phyloP scores from a whole-genome alignment of 495 filamentous ascomycete species.

The Astrocystis sublimbata region DNA sequence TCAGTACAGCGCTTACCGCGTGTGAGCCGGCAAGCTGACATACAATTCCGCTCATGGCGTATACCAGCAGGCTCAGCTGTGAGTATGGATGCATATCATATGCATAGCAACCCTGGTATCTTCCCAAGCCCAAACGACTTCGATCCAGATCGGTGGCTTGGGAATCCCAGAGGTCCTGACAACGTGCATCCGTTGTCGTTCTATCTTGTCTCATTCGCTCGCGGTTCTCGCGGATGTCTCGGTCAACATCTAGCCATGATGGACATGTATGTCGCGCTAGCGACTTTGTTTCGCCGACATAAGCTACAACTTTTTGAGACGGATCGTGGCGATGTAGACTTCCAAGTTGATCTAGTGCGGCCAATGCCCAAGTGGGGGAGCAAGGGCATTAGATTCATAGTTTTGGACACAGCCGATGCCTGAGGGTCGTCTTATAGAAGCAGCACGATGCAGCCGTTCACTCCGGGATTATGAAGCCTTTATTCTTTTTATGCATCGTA shows the following conservation, averaged over 20 bases:
- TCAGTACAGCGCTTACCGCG: not conserved
- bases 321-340: constrained; percentile 35
- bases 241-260: constrained; percentile 51
- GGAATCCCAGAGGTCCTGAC: constrained; percentile 27
- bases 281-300: constrained; percentile 46
- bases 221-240: constrained; percentile 50
- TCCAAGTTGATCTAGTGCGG: constrained; percentile 1
- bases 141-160: constrained; percentile 49
- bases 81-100: constrained; percentile 28
- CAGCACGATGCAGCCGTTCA: too few species aligned
- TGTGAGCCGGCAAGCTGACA: constrained; percentile 3
- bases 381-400: constrained; percentile 36
- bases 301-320: constrained; percentile 39
- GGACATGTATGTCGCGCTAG: constrained; percentile 49
- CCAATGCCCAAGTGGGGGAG: constrained; percentile 28
- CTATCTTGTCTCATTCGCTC: constrained; percentile 47
- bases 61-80: constrained; percentile 23
- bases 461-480: too few species aligned
- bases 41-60: constrained; percentile 14
- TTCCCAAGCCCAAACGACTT: constrained; percentile 45
- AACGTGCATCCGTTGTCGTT: constrained; percentile 29
- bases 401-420: too few species aligned
- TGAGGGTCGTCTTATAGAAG: too few species aligned
- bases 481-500: too few species aligned
- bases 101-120: constrained; percentile 42